Base-by-base conservation (phyloP, 805 yeast genomes). In the Sugiyamaella qingdaonensis region DNA sequence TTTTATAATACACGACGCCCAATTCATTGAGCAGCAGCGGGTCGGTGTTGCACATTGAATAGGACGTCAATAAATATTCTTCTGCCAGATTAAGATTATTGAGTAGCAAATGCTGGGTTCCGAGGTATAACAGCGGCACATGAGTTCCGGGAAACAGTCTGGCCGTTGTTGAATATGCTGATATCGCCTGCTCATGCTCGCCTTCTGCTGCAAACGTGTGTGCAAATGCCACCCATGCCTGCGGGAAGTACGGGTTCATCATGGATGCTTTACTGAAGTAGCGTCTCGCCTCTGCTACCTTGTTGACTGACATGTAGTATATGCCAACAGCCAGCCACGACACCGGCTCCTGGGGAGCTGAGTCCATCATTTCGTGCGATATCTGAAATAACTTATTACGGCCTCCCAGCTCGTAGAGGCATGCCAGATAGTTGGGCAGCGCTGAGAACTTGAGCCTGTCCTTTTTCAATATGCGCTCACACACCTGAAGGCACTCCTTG, bases 181-280 rank as follows among this genome's bases (percentile, higher is more conserved):
- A 86, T 19, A 94, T 86, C 1, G 98, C 98, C 69, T 94, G 98
- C 67, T 94, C 99, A 67, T 94, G 97, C 69, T 94, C 99, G n/a
- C 97, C 95, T 67, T 94, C 99, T 2, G 88, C 85, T 0, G 97
- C 97, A 78, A 91, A 94, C 0, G 98, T 91, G 64, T 92, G 98
- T 0, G 98, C 98, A 72, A 94, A 94, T 2, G 97, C 99, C 33
- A 94, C 83, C 99, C 99, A 94, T 1, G 98, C 96, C 49, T 88
- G 92, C 0, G 94, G 95, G 71, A 88, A 90, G 59, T 84, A 87
- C 2, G 99, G 95, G 62, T 89, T 86, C 55, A 91, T 69, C 59
- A 90, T 76, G 1, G 97, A 88, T 0, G 97, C 91, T 66, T 88
- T 90, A 39, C 94, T 85, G 69, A 90, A 94, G 64, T 80, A 89